These are phyloP conservation scores for Fusarium phyllophilum DNA, from an alignment of 2,329 filamentous ascomycete species.

Conservation along the genomic window DNA sequence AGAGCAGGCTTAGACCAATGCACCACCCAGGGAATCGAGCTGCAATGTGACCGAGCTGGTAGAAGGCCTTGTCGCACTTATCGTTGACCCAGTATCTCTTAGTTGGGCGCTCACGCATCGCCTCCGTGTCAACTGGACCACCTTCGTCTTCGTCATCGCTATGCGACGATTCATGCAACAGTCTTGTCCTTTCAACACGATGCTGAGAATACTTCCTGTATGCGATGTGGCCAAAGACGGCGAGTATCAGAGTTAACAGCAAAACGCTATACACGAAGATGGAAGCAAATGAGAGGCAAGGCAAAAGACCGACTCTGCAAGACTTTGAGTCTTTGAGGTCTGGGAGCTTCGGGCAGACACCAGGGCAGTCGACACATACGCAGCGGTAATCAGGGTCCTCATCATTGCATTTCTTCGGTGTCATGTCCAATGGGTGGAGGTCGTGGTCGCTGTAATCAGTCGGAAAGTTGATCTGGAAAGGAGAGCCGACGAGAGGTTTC, in stretches of 20 bases:
- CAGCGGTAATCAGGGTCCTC: slow-evolving; percentile 87
- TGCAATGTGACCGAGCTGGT: slow-evolving; percentile 79
- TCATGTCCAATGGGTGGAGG: slow-evolving; percentile 79
- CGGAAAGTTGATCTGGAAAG: slow-evolving; percentile 98
- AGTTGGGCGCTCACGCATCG: slow-evolving; percentile 81
- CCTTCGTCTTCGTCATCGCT: slow-evolving; percentile 96
- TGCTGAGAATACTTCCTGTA: slow-evolving; percentile 78
- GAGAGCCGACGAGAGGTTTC: slow-evolving; percentile 83
- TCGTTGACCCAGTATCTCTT: slow-evolving; percentile 86
- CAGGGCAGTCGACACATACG: slow-evolving; percentile 91
- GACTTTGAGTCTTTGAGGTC: slow-evolving; percentile 74
- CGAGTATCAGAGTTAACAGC: slow-evolving; percentile 72
- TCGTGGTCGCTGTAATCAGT: slow-evolving; percentile 67
- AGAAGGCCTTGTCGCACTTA: slow-evolving; percentile 82
- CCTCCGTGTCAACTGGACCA: slow-evolving; percentile 76
- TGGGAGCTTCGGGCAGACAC: slow-evolving; percentile 84
- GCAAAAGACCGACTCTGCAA: slow-evolving; percentile 87
- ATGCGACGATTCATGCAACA: slow-evolving; percentile 83
- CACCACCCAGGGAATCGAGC: slow-evolving; percentile 87
- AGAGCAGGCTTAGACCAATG: slow-evolving; percentile 77
- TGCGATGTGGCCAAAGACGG: slow-evolving; percentile 77
- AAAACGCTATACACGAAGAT: slow-evolving; percentile 86
- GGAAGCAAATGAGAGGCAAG: slow-evolving; percentile 92
- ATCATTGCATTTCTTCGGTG: slow-evolving; percentile 88
- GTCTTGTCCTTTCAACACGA: slow-evolving; percentile 82